Conservation (phyloP, 352 stramenopile species). For the Phytophthora sp. region DNA sequence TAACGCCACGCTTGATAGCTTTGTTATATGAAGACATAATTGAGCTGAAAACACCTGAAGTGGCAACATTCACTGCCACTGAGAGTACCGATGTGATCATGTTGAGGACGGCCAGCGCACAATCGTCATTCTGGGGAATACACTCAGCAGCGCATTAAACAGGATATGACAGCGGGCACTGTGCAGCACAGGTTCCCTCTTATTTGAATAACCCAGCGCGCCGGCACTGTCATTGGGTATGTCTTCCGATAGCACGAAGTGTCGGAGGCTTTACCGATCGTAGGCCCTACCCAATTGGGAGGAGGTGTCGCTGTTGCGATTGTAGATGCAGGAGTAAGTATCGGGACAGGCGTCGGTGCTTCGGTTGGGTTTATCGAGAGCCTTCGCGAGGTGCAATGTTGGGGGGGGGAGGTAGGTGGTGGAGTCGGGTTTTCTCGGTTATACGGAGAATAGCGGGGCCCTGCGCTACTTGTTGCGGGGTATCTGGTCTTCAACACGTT, state of each 20-base stretch:
- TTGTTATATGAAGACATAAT: slow-evolving; percentile 51
- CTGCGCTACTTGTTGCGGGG: too few relatives aligned
- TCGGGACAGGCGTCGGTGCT: too few relatives aligned
- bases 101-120: slow-evolving; percentile 46
- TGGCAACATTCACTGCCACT: slow-evolving; percentile 57
- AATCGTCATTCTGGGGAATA: slow-evolving; percentile 73
- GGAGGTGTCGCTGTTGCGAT: too few relatives aligned
- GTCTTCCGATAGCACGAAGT: slow-evolving; percentile 64
- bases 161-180: slow-evolving; percentile 77
- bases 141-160: slow-evolving; percentile 78
- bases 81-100: slow-evolving; percentile 57
- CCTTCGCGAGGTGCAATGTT: too few relatives aligned
- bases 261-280: slow-evolving; percentile 33
- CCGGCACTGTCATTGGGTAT: slow-evolving; percentile 55
- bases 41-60: slow-evolving; percentile 53
- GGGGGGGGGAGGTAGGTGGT: too few relatives aligned
- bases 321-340: too few relatives aligned
- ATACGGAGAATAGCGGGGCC: too few relatives aligned
- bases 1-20: slow-evolving; percentile 43
- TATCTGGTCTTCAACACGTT: too few relatives aligned
- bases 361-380: too few relatives aligned
- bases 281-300: slow-evolving; percentile 40
- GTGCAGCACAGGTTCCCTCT: too few relatives aligned
- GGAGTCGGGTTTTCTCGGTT: too few relatives aligned
- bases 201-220: too few relatives aligned